Conservation (phyloP, 768 basidiomycete species). For the Trichaptum fuscoviolaceum region DNA sequence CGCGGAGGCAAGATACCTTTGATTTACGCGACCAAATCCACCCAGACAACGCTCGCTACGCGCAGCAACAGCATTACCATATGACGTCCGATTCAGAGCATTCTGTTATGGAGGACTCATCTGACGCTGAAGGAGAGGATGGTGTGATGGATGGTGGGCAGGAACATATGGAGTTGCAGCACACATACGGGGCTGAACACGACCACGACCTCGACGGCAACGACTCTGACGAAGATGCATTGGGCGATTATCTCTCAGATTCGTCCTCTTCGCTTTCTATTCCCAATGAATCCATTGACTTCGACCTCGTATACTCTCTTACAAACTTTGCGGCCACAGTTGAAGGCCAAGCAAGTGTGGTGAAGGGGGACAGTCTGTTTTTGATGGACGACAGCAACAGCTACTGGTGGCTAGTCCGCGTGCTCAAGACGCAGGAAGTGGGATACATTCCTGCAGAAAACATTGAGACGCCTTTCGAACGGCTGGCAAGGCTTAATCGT, state of each 20-base stretch:
- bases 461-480: slow-evolving; percentile 97
- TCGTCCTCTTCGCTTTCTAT: slow-evolving; percentile 79
- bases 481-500: slow-evolving; percentile 92
- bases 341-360: slow-evolving; percentile 97
- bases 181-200: neutral
- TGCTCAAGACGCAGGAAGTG: slow-evolving; percentile 97
- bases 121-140: slow-evolving; percentile 26
- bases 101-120: slow-evolving; percentile 82
- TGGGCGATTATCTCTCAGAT: slow-evolving; percentile 67
- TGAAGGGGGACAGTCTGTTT: slow-evolving; percentile 95
- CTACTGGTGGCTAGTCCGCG: slow-evolving; percentile 99
- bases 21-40: slow-evolving; percentile 65
- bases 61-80: slow-evolving; percentile 38
- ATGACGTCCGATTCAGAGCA: slow-evolving; percentile 68
- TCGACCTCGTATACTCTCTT: slow-evolving; percentile 87
- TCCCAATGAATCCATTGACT: slow-evolving; percentile 90
- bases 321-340: slow-evolving; percentile 98
- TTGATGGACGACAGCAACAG: slow-evolving; percentile 98
- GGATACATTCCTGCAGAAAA: slow-evolving; percentile 99
- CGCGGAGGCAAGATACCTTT: slow-evolving; percentile 55
- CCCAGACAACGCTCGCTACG: slow-evolving; percentile 43
- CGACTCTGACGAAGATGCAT: slow-evolving; percentile 57
- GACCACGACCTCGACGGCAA: slow-evolving; percentile 42
- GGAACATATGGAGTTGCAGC: neutral
- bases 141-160: neutral